A percentile compares a stretch with the other conserved stretches of the same genome.
Conservation (phyloP, 768 basidiomycete species). For the Naganishia vaughanmartiniae region DNA sequence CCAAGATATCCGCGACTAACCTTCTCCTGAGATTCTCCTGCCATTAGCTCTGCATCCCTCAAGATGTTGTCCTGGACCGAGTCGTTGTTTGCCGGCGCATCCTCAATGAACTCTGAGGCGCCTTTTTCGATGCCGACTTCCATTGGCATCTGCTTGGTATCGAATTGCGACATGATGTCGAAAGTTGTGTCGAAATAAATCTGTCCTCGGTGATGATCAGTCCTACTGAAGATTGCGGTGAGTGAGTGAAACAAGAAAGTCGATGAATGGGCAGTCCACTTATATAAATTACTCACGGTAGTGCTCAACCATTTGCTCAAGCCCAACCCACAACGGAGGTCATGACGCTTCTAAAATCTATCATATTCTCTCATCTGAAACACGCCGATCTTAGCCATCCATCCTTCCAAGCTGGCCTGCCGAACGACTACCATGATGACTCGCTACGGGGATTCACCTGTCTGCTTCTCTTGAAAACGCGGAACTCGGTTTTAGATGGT, state of each 20-base stretch:
- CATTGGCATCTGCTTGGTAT: slow-evolving; percentile 2
- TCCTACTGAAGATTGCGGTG: no score
- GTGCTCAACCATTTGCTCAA: background rate
- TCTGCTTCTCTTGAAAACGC: no score
- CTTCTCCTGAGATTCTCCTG: slow-evolving; percentile 37
- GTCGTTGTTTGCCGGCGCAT: background rate
- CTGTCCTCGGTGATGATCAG: no score
- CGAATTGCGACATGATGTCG: slow-evolving; percentile 12
- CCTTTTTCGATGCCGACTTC: slow-evolving; percentile 4
- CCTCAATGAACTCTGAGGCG: slow-evolving; percentile 14
- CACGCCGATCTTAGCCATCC: background rate
- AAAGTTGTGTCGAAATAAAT: background rate
- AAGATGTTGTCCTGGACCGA: slow-evolving; percentile 15
- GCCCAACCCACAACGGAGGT: background rate
- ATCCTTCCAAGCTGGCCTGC: background rate
- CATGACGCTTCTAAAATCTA: background rate
- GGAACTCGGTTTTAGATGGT: no score
- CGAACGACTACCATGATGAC: background rate
- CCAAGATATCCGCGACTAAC: slow-evolving; percentile 20
- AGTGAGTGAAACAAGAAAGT: no score
- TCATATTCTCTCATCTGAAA: background rate
- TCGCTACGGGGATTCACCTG: no score
- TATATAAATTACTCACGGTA: background rate
- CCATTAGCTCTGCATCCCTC: slow-evolving; percentile 35
- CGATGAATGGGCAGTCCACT: background rate